Conservation (phyloP, 2,329 filamentous ascomycete species). For the Alternaria atra region DNA sequence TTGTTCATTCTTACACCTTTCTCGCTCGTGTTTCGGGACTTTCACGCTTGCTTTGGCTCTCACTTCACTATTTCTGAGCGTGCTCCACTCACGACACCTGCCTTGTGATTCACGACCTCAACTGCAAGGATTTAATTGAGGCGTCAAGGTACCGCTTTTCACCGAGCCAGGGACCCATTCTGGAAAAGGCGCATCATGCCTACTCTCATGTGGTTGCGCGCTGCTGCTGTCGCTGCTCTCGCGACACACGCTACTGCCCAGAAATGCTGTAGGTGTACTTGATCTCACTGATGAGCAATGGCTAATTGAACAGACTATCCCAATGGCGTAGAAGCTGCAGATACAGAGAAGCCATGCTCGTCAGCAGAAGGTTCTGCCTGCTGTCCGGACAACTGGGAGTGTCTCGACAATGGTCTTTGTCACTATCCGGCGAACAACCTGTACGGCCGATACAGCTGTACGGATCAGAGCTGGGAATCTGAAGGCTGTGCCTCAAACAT, state of each 20-base stretch:
- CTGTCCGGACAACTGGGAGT: constrained; percentile 49
- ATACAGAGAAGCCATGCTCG: constrained; percentile 46
- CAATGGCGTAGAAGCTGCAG: constrained; percentile 38
- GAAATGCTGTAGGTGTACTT: constrained; percentile 39
- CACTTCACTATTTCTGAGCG: constrained; percentile 15
- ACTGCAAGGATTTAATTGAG: constrained; percentile 12
- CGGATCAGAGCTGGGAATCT: constrained; percentile 46
- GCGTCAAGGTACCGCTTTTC: neutral
- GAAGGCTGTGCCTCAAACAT: constrained; percentile 45
- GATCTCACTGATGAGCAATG: neutral
- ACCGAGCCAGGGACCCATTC: constrained; percentile 14
- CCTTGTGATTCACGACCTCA: constrained; percentile 10
- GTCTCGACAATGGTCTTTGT: constrained; percentile 51
- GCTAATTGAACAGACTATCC: constrained; percentile 45
- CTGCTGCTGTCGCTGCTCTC: constrained; percentile 25
- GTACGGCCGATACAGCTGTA: constrained; percentile 48
- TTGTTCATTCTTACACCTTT: neutral
- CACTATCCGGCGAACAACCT: constrained; percentile 37
- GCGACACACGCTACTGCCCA: constrained; percentile 32
- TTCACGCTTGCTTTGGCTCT: constrained; percentile 5
- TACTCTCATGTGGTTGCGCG: constrained; percentile 31
- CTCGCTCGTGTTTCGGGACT: neutral
- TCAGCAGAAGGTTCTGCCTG: constrained; percentile 45
- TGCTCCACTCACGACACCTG: constrained; percentile 3
- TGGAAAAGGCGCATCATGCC: constrained; percentile 23